phyloP scores from a whole-genome alignment of 768 basidiomycete genomes.

The Leccinum variicolor region DNA sequence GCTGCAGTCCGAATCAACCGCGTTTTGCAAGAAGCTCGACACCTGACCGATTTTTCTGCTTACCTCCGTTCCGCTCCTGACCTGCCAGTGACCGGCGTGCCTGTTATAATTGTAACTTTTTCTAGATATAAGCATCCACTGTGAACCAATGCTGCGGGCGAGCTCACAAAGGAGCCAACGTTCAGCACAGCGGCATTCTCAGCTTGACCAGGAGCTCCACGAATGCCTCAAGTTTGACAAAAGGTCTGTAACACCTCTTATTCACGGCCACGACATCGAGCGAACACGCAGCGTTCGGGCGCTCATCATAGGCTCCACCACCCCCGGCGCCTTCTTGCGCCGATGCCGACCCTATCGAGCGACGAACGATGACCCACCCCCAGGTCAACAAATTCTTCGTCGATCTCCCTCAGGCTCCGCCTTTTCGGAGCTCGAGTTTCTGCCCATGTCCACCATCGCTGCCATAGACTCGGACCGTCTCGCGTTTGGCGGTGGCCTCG shows the following conservation, averaged over 20 bases:
- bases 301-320: slow-evolving; percentile 79
- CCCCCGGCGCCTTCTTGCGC: slow-evolving; percentile 86
- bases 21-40: too few relatives aligned
- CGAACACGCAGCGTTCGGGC: slow-evolving; percentile 56
- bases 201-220: slow-evolving; percentile 56
- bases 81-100: too few relatives aligned
- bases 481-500: slow-evolving; percentile 90
- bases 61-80: too few relatives aligned
- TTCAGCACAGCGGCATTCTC: not conserved
- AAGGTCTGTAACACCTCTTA: slow-evolving; percentile 38
- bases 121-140: too few relatives aligned
- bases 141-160: slow-evolving; percentile 54
- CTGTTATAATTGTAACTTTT: too few relatives aligned
- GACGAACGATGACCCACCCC: slow-evolving; percentile 72
- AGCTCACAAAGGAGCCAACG: slow-evolving; percentile 3
- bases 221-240: slow-evolving; percentile 68
- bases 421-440: slow-evolving; percentile 69
- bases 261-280: not conserved
- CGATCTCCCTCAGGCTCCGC: slow-evolving; percentile 69
- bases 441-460: slow-evolving; percentile 87
- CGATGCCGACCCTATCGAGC: slow-evolving; percentile 85
- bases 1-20: too few relatives aligned
- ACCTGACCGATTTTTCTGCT: too few relatives aligned
- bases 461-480: slow-evolving; percentile 95
- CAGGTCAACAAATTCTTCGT: slow-evolving; percentile 78